Conservation (phyloP, 1,284 basidiomycete species). For the Ustilago loliicola region DNA sequence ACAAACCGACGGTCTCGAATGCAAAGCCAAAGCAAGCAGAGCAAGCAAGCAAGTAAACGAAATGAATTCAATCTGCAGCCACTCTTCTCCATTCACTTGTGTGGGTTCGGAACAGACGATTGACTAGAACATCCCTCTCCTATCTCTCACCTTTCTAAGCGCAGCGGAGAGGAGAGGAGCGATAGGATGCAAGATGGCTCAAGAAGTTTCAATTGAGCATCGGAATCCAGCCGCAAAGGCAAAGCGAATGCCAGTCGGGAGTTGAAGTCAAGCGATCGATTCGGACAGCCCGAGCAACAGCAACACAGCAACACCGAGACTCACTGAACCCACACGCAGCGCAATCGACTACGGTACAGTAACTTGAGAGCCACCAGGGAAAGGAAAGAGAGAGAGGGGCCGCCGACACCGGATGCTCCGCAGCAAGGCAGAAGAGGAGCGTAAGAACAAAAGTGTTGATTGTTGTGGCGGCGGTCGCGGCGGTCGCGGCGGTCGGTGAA, state of each 20-base stretch:
- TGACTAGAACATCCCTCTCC: too few relatives aligned
- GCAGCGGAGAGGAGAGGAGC: neutral
- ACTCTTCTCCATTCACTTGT: neutral
- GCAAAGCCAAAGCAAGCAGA: neutral
- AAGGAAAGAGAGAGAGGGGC: too few relatives aligned
- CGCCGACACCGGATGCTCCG: neutral
- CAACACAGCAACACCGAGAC: too few relatives aligned
- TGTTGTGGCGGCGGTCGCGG: conserved; percentile 4
- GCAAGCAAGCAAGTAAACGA: neutral
- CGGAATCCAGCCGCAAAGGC: conserved; percentile 16
- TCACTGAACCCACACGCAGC: too few relatives aligned
- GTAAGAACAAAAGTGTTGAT: neutral
- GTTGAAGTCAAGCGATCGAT: conserved; percentile 8
- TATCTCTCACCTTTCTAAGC: neutral
- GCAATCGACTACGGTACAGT: too few relatives aligned
- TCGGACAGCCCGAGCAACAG: neutral
- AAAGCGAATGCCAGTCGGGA: conserved; percentile 8
- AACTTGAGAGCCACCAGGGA: too few relatives aligned
- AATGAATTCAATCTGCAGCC: conserved; percentile 5
- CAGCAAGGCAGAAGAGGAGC: neutral
- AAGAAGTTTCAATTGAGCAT: neutral
- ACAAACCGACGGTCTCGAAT: conserved; percentile 7
- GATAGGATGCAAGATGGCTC: neutral
- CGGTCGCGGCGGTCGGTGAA: conserved; percentile 8
- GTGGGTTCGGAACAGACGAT: neutral